Base-by-base conservation (phyloP, 2,329 filamentous ascomycete species). In the Drechmeria coniospora region DNA sequence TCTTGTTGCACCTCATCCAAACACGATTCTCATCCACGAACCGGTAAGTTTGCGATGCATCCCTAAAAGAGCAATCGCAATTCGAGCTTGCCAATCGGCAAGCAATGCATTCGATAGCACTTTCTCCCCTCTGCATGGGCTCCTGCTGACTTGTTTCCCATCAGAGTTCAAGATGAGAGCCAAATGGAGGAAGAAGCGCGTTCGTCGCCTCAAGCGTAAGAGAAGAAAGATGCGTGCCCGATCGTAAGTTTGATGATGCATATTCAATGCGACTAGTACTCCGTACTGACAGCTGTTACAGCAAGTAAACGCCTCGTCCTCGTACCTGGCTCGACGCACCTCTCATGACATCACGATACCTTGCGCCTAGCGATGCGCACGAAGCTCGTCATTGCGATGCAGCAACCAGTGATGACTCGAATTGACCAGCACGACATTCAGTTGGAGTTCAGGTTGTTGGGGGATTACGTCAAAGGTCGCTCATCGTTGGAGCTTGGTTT, bases 181-280 rank as follows among this genome's bases (percentile, higher is more conserved):
- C 59, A 95, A 95, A 74, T 95, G 90, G 90, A 90, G 87, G 74
- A 98, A 98, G 81, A 98, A 98, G 87, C 76, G 90, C 63, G 86
- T 93, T 68, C 75, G 90, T 56, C 79, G 90, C 65, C 83, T 98
- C 64, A 95, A 95, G 80, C 79, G 86, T 61, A 98, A 98, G 86
- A 84, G 90, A 71, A 92, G 90, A 84, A 98, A 98, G 87, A 93
- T 90, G 68, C 77, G 90, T 62, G 90, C 87, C 54, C 70, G 90
- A 69, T 86, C 77, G 90, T 95, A 73, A 74, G 84, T 67, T 20
- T 13, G n/a, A 11, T 12, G 13, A 23, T 21, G 8, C 2, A 15
- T 14, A 13, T 14, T 15, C 4, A 6, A 9, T 23, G 8, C 12
- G 21, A 9, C 20, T 18, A 43, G 31, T 41, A 36, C 23, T 28